A percentile compares a stretch with the other conserved stretches of the same genome.
These are phyloP conservation scores for Tuber umbilicatum DNA, from an alignment of 495 filamentous ascomycete genomes.

Conservation along the genomic window DNA sequence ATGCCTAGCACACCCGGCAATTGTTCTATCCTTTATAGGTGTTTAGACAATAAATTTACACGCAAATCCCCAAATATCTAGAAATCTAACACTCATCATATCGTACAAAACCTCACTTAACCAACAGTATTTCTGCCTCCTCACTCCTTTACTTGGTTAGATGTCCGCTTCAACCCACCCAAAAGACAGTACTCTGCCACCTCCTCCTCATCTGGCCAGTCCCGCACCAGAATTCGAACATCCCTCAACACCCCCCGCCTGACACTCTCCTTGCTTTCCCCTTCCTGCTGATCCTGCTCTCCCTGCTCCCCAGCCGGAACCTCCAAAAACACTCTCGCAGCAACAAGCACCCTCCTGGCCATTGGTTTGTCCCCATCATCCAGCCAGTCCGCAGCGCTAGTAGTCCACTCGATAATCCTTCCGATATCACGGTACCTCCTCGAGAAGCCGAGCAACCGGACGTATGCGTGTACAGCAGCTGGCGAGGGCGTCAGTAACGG, in stretches of 20 bases:
- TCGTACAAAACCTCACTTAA: neutral
- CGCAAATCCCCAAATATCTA: neutral
- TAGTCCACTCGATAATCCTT: constrained; percentile 12
- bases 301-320: constrained; percentile 9
- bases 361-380: constrained; percentile 4
- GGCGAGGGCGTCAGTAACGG: constrained; percentile 8
- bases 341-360: constrained; percentile 27
- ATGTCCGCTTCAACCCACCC: constrained; percentile 8
- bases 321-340: constrained; percentile 24
- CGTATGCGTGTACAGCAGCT: constrained; percentile 27
- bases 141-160: neutral
- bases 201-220: constrained; percentile 12
- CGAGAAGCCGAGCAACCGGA: constrained; percentile 25
- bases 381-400: neutral
- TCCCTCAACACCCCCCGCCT: constrained; percentile 6
- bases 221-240: neutral
- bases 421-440: constrained; percentile 13
- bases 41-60: neutral
- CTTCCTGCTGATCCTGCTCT: constrained; percentile 5
- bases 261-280: constrained; percentile 10
- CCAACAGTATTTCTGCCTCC: neutral
- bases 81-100: constrained; percentile 4
- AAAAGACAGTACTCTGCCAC: constrained; percentile 20
- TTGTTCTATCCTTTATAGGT: neutral
- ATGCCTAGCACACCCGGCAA: neutral